These are phyloP conservation scores for Ilex paraguariensis DNA, from an alignment of 305 asterid genomes.

Conservation along the genomic window DNA sequence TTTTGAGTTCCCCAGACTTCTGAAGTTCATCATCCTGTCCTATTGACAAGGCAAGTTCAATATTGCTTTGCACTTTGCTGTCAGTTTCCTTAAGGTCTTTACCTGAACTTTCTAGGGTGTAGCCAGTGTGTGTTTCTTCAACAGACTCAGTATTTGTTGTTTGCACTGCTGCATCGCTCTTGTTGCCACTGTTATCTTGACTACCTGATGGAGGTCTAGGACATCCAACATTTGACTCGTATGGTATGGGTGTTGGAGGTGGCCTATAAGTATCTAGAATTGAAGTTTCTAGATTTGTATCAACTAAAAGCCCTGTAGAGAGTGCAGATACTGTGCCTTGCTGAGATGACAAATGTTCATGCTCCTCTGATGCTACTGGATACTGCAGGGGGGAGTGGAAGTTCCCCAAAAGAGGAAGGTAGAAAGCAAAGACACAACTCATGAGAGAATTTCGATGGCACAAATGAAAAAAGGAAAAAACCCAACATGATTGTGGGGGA, in stretches of 20 bases:
- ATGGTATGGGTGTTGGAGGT: constrained; percentile 87
- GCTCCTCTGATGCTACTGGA: constrained; percentile 58
- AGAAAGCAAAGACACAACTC: background rate
- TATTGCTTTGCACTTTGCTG: constrained; percentile 27
- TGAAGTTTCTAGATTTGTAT: constrained; percentile 85
- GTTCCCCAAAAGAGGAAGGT: constrained; percentile 9
- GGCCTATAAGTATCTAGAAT: constrained; percentile 74
- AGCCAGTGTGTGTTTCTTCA: constrained; percentile 34
- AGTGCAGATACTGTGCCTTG: constrained; percentile 39
- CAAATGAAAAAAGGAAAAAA: background rate
- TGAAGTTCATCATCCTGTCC: constrained; percentile 47
- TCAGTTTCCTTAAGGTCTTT: constrained; percentile 44
- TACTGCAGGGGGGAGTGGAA: constrained; percentile 38
- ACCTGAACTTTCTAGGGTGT: constrained; percentile 35
- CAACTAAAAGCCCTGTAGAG: constrained; percentile 70
- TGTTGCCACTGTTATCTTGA: constrained; percentile 32
- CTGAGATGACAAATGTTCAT: constrained; percentile 53
- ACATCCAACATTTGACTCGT: constrained; percentile 41
- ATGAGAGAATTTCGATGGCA: background rate
- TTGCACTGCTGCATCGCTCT: constrained; percentile 35
- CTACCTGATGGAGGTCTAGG: constrained; percentile 41
- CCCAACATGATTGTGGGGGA: background rate
- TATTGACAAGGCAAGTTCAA: constrained; percentile 30
- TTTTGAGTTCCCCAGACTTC: constrained; percentile 53
- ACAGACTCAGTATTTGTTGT: constrained; percentile 27